Conservation (phyloP, 768 basidiomycete genomes). For the Lactarius pseudohatsudake region DNA sequence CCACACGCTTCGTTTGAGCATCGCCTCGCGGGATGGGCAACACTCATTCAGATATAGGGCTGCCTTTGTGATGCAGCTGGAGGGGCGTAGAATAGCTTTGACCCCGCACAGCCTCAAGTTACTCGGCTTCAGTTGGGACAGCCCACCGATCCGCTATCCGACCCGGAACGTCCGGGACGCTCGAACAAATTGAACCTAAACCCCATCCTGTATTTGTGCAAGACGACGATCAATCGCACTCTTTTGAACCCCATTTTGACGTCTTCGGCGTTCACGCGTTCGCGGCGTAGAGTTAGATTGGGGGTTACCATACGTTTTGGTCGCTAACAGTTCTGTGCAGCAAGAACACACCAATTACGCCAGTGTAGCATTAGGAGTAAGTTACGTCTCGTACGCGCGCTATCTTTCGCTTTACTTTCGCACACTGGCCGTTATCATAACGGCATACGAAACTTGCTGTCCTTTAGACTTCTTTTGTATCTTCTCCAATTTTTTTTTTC, state of each 20-base stretch:
- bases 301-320: background rate
- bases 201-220: background rate
- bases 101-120: background rate
- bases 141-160: background rate
- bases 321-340: background rate
- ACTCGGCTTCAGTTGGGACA: too few species aligned
- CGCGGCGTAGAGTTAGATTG: background rate
- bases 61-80: background rate
- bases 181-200: constrained; percentile 1
- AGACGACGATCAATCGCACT: background rate
- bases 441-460: too few species aligned
- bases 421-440: too few species aligned
- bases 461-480: background rate
- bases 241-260: background rate
- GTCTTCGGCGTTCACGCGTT: background rate
- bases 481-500: too few species aligned
- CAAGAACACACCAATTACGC: background rate
- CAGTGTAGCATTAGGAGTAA: background rate
- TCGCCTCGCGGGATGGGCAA: background rate
- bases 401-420: background rate
- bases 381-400: background rate
- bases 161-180: background rate
- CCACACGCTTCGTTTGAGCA: background rate
- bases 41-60: background rate
- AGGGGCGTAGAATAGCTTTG: background rate